These are phyloP conservation scores for Cadophora sp. DNA, from an alignment of 2,329 filamentous ascomycete genomes.

Conservation along the genomic window DNA sequence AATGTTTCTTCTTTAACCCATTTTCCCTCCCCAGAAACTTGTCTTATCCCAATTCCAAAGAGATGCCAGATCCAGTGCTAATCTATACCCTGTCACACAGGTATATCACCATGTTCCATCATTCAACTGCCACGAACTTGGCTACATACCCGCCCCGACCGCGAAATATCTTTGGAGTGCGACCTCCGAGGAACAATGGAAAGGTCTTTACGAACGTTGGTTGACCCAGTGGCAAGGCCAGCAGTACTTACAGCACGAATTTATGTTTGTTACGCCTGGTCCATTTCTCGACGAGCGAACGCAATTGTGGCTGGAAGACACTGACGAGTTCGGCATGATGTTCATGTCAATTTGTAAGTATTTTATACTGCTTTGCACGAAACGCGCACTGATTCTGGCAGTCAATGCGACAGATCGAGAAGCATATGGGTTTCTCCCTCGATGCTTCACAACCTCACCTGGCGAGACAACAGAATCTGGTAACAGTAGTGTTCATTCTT, in stretches of 20 bases:
- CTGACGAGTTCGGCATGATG: conserved; percentile 51
- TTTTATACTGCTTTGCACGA: background rate
- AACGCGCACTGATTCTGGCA: conserved; percentile 11
- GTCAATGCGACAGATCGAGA: conserved; percentile 20
- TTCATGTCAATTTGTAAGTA: conserved; percentile 47
- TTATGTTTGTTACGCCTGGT: conserved; percentile 42
- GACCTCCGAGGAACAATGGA: conserved; percentile 44
- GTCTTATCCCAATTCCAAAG: too few relatives aligned
- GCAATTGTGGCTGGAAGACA: conserved; percentile 51
- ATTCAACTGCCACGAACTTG: conserved; percentile 47
- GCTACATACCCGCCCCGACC: conserved; percentile 48
- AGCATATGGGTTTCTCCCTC: conserved; percentile 6
- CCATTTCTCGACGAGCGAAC: conserved; percentile 43
- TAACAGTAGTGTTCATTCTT: background rate
- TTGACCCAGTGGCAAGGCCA: conserved; percentile 45
- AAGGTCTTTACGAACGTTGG: conserved; percentile 44
- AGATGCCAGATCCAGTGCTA: too few relatives aligned
- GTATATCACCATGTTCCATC: conserved; percentile 44
- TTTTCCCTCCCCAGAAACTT: too few relatives aligned
- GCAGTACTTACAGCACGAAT: conserved; percentile 44
- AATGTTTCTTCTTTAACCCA: background rate
- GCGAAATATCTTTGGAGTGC: conserved; percentile 50
- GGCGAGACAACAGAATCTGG: background rate
- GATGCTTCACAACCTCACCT: conserved; percentile 3
- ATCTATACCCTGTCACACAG: background rate